Conservation (phyloP, 2,329 filamentous ascomycete species). For the Cladophialophora exuberans region DNA sequence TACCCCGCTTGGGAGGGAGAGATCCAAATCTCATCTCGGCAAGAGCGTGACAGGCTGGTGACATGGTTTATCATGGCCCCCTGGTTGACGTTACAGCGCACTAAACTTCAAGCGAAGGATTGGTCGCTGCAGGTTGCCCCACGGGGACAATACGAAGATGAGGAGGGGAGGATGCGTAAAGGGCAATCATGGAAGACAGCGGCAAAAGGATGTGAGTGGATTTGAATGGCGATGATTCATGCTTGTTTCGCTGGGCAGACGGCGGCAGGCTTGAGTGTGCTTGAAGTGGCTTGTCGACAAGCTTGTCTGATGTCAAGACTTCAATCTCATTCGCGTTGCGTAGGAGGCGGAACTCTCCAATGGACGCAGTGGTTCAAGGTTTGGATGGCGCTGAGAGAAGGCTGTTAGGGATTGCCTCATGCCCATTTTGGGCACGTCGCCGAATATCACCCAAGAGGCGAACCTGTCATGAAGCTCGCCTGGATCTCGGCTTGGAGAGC, state of each 20-base stretch:
- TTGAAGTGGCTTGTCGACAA: too few species aligned
- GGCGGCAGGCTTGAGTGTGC: too few species aligned
- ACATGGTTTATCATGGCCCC: not conserved
- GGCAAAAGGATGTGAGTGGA: too few species aligned
- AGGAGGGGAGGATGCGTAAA: slow-evolving; percentile 1
- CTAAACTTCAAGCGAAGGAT: not conserved
- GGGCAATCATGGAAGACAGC: too few species aligned
- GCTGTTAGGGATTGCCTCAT: slow-evolving; percentile 1
- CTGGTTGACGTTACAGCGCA: slow-evolving; percentile 17
- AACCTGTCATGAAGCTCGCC: not conserved
- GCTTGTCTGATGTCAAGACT: too few species aligned
- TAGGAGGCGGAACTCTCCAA: not conserved
- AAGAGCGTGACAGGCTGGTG: not conserved
- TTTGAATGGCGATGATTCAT: too few species aligned
- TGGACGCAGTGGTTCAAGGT: not conserved
- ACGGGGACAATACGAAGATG: slow-evolving; percentile 4
- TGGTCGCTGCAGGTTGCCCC: slow-evolving; percentile 11
- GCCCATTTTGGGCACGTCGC: slow-evolving; percentile 9
- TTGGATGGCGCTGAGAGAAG: not conserved
- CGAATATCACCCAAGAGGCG: slow-evolving; percentile 11
- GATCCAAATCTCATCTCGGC: too few species aligned
- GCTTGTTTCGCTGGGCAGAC: too few species aligned
- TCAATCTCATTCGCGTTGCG: not conserved
- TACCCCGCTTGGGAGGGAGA: too few species aligned
- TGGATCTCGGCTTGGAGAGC: slow-evolving; percentile 6